Evolutionary conservation across 139 green algal genomes (phyloP).

Genomic region (Chlamydomonas urium): DNA sequence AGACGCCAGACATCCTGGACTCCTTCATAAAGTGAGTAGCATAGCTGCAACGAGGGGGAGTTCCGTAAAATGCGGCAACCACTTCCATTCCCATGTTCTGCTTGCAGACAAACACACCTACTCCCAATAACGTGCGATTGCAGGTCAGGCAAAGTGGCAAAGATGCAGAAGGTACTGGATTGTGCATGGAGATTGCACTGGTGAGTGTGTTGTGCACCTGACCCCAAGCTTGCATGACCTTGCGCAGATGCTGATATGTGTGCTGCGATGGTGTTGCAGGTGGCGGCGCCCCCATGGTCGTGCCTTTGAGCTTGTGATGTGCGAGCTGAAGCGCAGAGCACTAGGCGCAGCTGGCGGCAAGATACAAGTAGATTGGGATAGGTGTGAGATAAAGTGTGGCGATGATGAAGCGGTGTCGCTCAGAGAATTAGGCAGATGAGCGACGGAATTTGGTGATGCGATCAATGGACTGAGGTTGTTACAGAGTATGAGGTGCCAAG

Average conservation of each 20-base stretch:
- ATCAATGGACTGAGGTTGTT: no score
- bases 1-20: conserved; percentile 12
- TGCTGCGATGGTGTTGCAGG: neutral
- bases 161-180: conserved; percentile 15
- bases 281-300: conserved; percentile 17
- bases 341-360: neutral
- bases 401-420: neutral
- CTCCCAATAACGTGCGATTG: no score
- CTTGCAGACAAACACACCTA: no score
- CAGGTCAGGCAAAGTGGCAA: neutral
- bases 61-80: no score
- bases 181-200: conserved; percentile 22
- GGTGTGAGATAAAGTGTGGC: conserved; percentile 1
- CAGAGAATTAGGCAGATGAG: no score
- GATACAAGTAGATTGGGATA: conserved; percentile 1
- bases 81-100: no score
- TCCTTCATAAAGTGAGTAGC: no score
- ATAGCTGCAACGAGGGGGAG: no score
- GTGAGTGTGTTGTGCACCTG: neutral
- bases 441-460: no score
- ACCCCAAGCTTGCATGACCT: neutral
- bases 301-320: conserved; percentile 23
- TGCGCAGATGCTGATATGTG: neutral
- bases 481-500: no score
- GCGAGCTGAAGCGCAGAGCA: conserved; percentile 11